Evolutionary conservation across 768 basidiomycete genomes (phyloP).

Genomic region (Xerocomellus intermedius): DNA sequence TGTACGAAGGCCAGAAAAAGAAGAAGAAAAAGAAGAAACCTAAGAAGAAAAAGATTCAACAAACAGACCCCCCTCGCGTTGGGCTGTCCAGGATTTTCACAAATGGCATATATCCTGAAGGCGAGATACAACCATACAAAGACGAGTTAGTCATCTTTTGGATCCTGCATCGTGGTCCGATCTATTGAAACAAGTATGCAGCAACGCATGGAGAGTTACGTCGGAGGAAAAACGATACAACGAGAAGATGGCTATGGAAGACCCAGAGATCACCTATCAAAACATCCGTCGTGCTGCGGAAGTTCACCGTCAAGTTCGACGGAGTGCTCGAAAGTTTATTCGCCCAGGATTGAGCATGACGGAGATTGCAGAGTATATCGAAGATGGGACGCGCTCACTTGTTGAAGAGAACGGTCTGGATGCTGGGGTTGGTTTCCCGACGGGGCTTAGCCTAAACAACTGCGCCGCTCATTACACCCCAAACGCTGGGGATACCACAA

Average conservation of each 20-base stretch:
- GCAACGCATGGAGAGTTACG: constrained; percentile 84
- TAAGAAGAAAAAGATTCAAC: constrained; percentile 78
- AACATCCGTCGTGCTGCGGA: constrained; percentile 92
- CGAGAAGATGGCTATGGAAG: constrained; percentile 76
- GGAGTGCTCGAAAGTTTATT: constrained; percentile 77
- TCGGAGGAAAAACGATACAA: constrained; percentile 86
- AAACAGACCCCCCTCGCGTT: constrained; percentile 90
- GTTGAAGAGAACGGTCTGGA: constrained; percentile 90
- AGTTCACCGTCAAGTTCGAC: constrained; percentile 90
- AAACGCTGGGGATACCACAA: constrained; percentile 84
- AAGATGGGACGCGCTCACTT: constrained; percentile 85
- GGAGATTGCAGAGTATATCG: constrained; percentile 90
- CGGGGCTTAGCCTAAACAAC: constrained; percentile 89
- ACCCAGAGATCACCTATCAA: constrained; percentile 84
- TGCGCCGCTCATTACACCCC: constrained; percentile 97
- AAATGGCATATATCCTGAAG: constrained; percentile 84
- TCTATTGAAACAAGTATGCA: constrained; percentile 31
- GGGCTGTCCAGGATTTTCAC: constrained; percentile 88
- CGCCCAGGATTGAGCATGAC: constrained; percentile 93
- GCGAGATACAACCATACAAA: constrained; percentile 88
- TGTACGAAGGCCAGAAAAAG: constrained; percentile 57
- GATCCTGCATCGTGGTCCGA: neutral
- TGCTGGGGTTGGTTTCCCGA: constrained; percentile 92
- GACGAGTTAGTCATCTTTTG: constrained; percentile 66
- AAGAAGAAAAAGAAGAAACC: constrained; percentile 96